These are phyloP conservation scores for Taphrina deformans DNA, from an alignment of 1,139 yeast genomes.

Conservation along the genomic window DNA sequence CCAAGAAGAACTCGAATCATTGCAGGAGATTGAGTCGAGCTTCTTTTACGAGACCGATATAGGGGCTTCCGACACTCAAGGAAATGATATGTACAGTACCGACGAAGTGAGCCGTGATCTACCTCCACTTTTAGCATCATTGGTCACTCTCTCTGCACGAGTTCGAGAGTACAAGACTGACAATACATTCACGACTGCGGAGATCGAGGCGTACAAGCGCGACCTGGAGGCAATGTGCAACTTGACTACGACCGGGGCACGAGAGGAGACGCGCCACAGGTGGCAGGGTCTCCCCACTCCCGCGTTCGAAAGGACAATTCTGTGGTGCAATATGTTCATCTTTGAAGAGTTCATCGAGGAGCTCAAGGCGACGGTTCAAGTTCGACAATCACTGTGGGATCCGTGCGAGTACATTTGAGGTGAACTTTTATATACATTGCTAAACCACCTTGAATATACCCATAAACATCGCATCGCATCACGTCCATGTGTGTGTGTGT, in stretches of 20 bases:
- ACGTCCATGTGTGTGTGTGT: too few relatives aligned
- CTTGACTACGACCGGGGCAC: background rate
- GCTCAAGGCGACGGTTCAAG: slow-evolving; percentile 39
- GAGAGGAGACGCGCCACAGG: background rate
- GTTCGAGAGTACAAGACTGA: background rate
- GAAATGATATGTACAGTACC: background rate
- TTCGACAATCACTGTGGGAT: slow-evolving; percentile 38
- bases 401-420: background rate
- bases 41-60: too few relatives aligned
- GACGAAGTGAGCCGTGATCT: background rate
- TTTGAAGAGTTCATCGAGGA: slow-evolving; percentile 28
- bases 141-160: background rate
- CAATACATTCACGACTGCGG: background rate
- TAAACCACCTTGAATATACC: background rate
- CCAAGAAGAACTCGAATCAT: background rate
- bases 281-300: background rate
- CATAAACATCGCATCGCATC: background rate
- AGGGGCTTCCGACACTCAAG: background rate
- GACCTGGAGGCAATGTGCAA: background rate
- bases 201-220: background rate
- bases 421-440: background rate
- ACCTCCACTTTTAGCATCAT: background rate
- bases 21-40: too few relatives aligned
- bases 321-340: slow-evolving; percentile 26
- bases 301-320: background rate